Percentiles rank a stretch among this genome's conserved stretches.
Conservation (phyloP, 1,284 basidiomycete genomes). For the Cerrena zonata region DNA sequence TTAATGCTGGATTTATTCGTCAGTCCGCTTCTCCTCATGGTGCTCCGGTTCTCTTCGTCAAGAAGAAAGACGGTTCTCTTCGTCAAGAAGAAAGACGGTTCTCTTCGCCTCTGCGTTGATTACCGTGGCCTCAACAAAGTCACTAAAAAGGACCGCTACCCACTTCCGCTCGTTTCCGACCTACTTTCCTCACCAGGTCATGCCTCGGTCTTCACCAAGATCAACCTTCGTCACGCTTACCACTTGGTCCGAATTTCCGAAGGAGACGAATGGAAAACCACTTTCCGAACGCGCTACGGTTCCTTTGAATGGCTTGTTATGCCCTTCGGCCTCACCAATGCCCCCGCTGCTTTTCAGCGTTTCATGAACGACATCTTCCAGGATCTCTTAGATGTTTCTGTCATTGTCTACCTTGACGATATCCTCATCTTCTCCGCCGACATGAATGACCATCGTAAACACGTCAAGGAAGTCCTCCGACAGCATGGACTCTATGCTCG, state of each 20-base stretch:
- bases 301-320: slow-evolving; percentile 34
- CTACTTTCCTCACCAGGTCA: slow-evolving; percentile 26
- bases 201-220: slow-evolving; percentile 25
- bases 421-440: slow-evolving; percentile 21
- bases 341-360: slow-evolving; percentile 22
- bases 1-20: slow-evolving; percentile 30
- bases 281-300: slow-evolving; percentile 31
- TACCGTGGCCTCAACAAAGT: slow-evolving; percentile 38
- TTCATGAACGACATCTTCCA: slow-evolving; percentile 22
- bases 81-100: slow-evolving; percentile 41
- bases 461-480: neutral
- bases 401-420: slow-evolving; percentile 23
- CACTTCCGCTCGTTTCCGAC: slow-evolving; percentile 35
- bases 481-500: slow-evolving; percentile 30
- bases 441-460: slow-evolving; percentile 2
- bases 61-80: slow-evolving; percentile 48
- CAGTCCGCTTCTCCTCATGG: slow-evolving; percentile 30
- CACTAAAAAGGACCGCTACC: slow-evolving; percentile 34
- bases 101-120: slow-evolving; percentile 35
- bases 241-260: slow-evolving; percentile 19
- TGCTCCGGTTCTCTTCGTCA: slow-evolving; percentile 40
- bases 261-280: slow-evolving; percentile 29
- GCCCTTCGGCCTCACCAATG: slow-evolving; percentile 29
- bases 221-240: slow-evolving; percentile 29
- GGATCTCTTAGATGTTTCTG: slow-evolving; percentile 16